A percentile compares a stretch with the other conserved stretches of the same genome.
Conservation (phyloP, 495 filamentous ascomycete species). For the Massariosphaeria phaeospora region DNA sequence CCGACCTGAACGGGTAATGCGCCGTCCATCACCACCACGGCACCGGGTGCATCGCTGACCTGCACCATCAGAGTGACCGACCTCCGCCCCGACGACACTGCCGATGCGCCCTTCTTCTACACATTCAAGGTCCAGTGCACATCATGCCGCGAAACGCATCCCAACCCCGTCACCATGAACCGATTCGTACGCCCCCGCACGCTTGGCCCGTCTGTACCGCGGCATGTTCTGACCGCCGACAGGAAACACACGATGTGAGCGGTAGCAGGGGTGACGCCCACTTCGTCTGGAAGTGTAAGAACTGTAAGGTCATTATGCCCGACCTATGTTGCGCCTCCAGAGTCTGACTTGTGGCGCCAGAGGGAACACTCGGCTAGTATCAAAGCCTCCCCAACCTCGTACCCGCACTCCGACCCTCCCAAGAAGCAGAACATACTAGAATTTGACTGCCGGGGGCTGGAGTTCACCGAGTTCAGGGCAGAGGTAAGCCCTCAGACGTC, state of each 20-base stretch:
- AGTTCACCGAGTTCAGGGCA: conserved; percentile 83
- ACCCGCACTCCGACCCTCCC: conserved; percentile 61
- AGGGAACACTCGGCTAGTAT: conserved; percentile 68
- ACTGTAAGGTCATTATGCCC: conserved; percentile 48
- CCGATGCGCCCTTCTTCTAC: conserved; percentile 81
- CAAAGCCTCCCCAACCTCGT: conserved; percentile 62
- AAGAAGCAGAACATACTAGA: conserved; percentile 73
- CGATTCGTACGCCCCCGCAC: conserved; percentile 76
- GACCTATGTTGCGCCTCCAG: neutral
- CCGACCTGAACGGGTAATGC: conserved; percentile 75
- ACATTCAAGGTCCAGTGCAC: conserved; percentile 96
- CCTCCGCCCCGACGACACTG: conserved; percentile 75
- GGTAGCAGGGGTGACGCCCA: conserved; percentile 92
- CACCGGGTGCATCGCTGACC: no score
- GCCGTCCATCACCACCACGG: no score
- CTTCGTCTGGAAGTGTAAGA: conserved; percentile 96
- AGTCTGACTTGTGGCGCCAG: conserved; percentile 35
- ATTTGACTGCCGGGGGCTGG: conserved; percentile 88
- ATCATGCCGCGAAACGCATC: conserved; percentile 85
- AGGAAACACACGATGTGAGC: conserved; percentile 84
- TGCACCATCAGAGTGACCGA: conserved; percentile 71
- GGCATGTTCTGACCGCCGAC: conserved; percentile 3
- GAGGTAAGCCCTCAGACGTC: conserved; percentile 52
- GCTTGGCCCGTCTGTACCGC: conserved; percentile 28
- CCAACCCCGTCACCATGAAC: conserved; percentile 79